These are phyloP conservation scores for Phoenix dactylifera DNA, from an alignment of 176 grass and related monocot genomes.

Conservation along the genomic window DNA sequence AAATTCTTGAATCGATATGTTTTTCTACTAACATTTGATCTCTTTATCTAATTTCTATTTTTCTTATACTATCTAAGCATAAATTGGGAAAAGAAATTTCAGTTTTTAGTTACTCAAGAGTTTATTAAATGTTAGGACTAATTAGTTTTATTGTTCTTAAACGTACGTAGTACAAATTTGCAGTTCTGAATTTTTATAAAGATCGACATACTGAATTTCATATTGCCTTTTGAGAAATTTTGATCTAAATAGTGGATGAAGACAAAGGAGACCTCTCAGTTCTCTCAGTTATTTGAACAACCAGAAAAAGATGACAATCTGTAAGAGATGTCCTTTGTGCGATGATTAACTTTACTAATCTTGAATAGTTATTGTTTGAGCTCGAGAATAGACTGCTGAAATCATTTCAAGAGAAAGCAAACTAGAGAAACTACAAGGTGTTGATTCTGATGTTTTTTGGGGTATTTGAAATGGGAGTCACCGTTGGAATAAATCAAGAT, in stretches of 20 bases:
- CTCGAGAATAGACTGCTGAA: background rate
- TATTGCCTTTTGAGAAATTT: background rate
- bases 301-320: background rate
- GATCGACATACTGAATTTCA: too few species aligned
- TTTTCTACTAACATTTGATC: too few species aligned
- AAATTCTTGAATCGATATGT: too few species aligned
- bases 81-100: background rate
- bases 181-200: background rate
- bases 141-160: constrained; percentile 3
- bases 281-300: background rate
- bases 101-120: background rate
- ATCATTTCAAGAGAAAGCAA: too few species aligned
- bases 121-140: background rate
- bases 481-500: too few species aligned
- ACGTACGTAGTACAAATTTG: background rate
- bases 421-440: too few species aligned
- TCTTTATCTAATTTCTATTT: background rate
- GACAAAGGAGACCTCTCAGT: background rate
- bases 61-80: background rate
- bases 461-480: too few species aligned
- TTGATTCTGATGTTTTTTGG: too few species aligned
- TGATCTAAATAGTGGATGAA: background rate
- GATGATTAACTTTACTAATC: background rate
- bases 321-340: constrained; percentile 2
- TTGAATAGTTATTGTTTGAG: background rate